A percentile compares a stretch with the other conserved stretches of the same genome.
These are phyloP conservation scores for Ceratobasidium sp. DNA, from an alignment of 1,284 basidiomycete species.

Conservation along the genomic window DNA sequence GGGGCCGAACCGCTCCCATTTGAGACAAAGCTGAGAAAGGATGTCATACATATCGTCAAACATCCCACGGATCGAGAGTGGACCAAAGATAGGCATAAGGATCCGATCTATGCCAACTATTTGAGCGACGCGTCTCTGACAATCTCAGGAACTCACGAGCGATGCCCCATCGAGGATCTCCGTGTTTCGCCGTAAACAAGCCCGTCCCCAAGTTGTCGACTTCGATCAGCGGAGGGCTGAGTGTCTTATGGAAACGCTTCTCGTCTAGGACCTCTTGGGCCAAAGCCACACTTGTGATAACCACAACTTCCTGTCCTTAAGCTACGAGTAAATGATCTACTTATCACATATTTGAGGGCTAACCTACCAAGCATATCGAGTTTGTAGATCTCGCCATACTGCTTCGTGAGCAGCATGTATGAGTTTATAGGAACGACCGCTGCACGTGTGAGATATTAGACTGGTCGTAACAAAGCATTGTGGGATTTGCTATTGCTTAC, in stretches of 20 bases:
- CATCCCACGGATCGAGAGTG: conserved; percentile 58
- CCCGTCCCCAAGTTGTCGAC: conserved; percentile 58
- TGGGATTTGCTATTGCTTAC: too few relatives aligned
- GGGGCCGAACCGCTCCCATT: conserved; percentile 59
- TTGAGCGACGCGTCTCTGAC: neutral
- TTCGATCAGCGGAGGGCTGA: conserved; percentile 51
- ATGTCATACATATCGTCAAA: conserved; percentile 61
- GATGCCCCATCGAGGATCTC: conserved; percentile 60
- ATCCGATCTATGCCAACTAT: conserved; percentile 54
- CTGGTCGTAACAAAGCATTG: conserved; percentile 38
- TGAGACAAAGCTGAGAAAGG: conserved; percentile 57
- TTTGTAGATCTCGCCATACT: conserved; percentile 59
- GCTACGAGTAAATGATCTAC: neutral
- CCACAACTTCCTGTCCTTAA: conserved; percentile 48
- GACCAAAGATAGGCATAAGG: conserved; percentile 62
- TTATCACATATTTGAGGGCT: neutral
- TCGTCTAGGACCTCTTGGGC: conserved; percentile 58
- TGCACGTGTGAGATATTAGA: neutral
- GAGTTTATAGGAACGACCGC: conserved; percentile 49
- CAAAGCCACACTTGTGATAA: conserved; percentile 54
- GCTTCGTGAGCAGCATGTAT: conserved; percentile 54
- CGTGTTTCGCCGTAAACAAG: conserved; percentile 55
- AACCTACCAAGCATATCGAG: conserved; percentile 53
- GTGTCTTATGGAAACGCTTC: conserved; percentile 55
- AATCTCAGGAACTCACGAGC: conserved; percentile 52